phyloP scores from a whole-genome alignment of 805 yeast genomes.

The Sungouiella thailandica region DNA sequence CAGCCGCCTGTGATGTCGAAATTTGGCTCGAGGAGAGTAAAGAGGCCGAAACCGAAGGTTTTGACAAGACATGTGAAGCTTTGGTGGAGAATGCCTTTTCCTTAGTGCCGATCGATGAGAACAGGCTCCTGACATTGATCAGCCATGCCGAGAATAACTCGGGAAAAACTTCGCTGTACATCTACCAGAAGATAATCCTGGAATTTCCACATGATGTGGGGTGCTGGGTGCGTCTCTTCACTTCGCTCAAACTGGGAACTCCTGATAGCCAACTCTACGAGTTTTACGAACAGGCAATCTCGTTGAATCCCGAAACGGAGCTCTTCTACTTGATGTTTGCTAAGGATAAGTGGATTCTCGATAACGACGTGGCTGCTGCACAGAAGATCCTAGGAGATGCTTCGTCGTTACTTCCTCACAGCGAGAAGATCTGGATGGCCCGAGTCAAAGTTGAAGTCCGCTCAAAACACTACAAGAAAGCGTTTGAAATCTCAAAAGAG shows the following conservation, averaged over 20 bases:
- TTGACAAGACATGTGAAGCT: slow-evolving; percentile 46
- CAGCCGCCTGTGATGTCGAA: slow-evolving; percentile 19
- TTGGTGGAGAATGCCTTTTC: slow-evolving; percentile 42
- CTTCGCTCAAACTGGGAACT: slow-evolving; percentile 21
- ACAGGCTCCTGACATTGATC: slow-evolving; percentile 9
- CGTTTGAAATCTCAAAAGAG: slow-evolving; percentile 27
- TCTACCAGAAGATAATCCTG: slow-evolving; percentile 43
- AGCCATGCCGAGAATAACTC: slow-evolving; percentile 29
- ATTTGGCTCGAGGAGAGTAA: slow-evolving; percentile 58
- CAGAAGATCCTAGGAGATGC: slow-evolving; percentile 49
- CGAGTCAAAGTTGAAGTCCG: slow-evolving; percentile 59
- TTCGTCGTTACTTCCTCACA: slow-evolving; percentile 35
- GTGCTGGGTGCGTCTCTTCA: slow-evolving; percentile 47
- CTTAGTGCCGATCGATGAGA: slow-evolving; percentile 18
- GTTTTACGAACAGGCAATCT: slow-evolving; percentile 51
- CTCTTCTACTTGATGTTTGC: slow-evolving; percentile 65
- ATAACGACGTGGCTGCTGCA: slow-evolving; percentile 47
- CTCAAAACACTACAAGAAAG: slow-evolving; percentile 35
- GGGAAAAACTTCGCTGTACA: slow-evolving; percentile 40
- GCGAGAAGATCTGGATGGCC: slow-evolving; percentile 65
- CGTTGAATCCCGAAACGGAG: slow-evolving; percentile 43
- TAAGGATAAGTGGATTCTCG: slow-evolving; percentile 56
- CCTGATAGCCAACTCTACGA: slow-evolving; percentile 16
- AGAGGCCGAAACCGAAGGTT: slow-evolving; percentile 44
- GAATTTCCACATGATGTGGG: slow-evolving; percentile 42